Percentiles rank a stretch among this genome's conserved stretches.
phyloP scores from a whole-genome alignment of 345 rosid genomes.

The Citrus glauca region DNA sequence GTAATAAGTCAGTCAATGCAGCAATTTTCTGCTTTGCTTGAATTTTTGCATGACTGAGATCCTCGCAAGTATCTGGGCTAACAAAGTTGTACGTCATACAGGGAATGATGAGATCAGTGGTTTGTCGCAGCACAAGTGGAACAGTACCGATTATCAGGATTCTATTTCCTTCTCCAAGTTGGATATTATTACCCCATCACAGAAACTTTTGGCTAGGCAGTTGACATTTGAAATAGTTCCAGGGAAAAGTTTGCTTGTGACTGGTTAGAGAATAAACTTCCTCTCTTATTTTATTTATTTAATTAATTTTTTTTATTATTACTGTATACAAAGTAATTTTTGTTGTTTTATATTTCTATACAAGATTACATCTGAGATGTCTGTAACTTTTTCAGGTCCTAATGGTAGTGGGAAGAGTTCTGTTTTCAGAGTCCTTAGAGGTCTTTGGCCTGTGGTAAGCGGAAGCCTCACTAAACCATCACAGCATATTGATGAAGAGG shows the following conservation, averaged over 20 bases:
- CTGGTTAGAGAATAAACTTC: constrained; percentile 59
- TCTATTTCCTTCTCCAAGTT: constrained; percentile 64
- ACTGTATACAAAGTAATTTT: neutral
- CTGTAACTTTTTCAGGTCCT: constrained; percentile 59
- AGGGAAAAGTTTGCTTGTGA: constrained; percentile 89
- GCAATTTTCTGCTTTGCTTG: neutral
- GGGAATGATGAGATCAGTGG: constrained; percentile 32
- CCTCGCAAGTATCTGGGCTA: constrained; percentile 1
- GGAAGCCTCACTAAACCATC: constrained; percentile 75
- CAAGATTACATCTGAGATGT: constrained; percentile 26
- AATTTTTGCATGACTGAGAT: neutral
- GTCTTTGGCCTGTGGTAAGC: constrained; percentile 94
- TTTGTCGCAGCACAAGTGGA: constrained; percentile 25
- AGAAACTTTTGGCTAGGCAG: constrained; percentile 83
- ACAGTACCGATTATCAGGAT: constrained; percentile 40
- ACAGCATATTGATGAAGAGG: constrained; percentile 43
- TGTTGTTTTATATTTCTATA: constrained; percentile 7
- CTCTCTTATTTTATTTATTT: neutral
- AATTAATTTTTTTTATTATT: neutral
- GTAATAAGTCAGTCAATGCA: neutral
- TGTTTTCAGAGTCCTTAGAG: constrained; percentile 87
- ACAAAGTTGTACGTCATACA: constrained; percentile 24
- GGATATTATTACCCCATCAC: constrained; percentile 87
- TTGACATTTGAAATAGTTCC: constrained; percentile 69
- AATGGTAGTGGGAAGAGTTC: constrained; percentile 98